phyloP scores from a whole-genome alignment of 305 asterid species.

The Solanum hybrid region DNA sequence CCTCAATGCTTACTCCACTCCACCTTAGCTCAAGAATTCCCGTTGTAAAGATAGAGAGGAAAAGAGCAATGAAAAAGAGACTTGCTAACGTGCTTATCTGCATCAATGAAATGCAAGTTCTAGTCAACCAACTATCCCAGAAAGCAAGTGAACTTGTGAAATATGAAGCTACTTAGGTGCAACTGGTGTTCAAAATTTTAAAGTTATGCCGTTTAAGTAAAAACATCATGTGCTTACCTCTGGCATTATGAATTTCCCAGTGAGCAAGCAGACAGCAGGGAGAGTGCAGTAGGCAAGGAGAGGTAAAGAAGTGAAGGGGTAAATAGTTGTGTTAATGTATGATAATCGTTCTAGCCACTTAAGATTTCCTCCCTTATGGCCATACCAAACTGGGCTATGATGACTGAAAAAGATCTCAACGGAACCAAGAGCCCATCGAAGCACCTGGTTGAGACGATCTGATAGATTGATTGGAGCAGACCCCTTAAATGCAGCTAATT shows the following conservation, averaged over 20 bases:
- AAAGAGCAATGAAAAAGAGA: conserved; percentile 74
- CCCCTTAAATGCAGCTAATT: conserved; percentile 78
- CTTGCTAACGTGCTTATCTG: conserved; percentile 88
- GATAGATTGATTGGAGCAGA: conserved; percentile 94
- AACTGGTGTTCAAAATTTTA: not conserved
- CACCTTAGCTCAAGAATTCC: conserved; percentile 89
- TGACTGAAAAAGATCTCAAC: conserved; percentile 91
- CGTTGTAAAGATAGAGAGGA: conserved; percentile 73
- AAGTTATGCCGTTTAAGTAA: not conserved
- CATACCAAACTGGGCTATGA: conserved; percentile 83
- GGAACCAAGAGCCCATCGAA: conserved; percentile 93
- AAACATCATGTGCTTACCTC: conserved; percentile 37
- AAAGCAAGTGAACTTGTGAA: not conserved
- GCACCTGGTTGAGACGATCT: conserved; percentile 94
- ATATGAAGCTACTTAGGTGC: not conserved
- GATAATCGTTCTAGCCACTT: conserved; percentile 89
- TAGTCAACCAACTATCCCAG: not conserved
- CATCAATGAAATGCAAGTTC: conserved; percentile 6
- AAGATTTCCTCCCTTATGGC: conserved; percentile 73
- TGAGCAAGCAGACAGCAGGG: conserved; percentile 88
- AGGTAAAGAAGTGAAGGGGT: conserved; percentile 88
- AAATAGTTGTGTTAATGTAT: conserved; percentile 71
- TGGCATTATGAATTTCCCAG: conserved; percentile 92
- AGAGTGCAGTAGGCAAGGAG: conserved; percentile 89
- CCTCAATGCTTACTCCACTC: conserved; percentile 97